Evolutionary conservation across 148 eudicot species (phyloP).

Genomic region (Spergularia bocconei): DNA sequence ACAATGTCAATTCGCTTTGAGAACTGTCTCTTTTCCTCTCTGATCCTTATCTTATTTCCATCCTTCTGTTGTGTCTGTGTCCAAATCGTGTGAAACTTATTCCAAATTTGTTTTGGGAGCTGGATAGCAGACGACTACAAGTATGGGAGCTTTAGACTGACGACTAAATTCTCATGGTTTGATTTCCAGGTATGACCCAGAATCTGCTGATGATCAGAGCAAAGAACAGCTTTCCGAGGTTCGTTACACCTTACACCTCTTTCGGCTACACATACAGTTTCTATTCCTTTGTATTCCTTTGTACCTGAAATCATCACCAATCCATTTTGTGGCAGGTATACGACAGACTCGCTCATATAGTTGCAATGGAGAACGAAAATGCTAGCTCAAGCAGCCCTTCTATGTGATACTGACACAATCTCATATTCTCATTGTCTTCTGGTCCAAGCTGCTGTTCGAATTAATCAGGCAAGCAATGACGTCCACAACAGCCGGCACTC

Average conservation of each 20-base stretch:
- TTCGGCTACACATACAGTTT: not conserved
- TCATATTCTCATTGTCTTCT: no score
- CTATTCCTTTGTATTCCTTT: not conserved
- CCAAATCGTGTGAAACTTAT: not conserved
- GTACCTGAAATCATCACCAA: not conserved
- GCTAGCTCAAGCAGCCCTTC: conserved; percentile 37
- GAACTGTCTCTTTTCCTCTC: no score
- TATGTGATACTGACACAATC: not conserved
- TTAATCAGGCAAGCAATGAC: no score
- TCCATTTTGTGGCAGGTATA: conserved; percentile 44
- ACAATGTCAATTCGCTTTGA: no score
- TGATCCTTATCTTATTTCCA: no score
- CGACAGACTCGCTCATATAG: conserved; percentile 59
- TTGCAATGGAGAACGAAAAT: conserved; percentile 69
- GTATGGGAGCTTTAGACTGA: not conserved
- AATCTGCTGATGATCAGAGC: conserved; percentile 30
- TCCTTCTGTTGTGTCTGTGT: not conserved
- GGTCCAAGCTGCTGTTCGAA: no score
- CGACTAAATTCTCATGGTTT: not conserved
- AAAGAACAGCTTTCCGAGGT: conserved; percentile 64
- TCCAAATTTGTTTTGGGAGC: not conserved
- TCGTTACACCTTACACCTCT: not conserved
- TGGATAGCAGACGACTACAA: not conserved
- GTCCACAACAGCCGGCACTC: no score
- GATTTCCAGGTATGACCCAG: conserved; percentile 66